These are phyloP conservation scores for Penicillium glabrum DNA, from an alignment of 2,329 filamentous ascomycete species.

Conservation along the genomic window DNA sequence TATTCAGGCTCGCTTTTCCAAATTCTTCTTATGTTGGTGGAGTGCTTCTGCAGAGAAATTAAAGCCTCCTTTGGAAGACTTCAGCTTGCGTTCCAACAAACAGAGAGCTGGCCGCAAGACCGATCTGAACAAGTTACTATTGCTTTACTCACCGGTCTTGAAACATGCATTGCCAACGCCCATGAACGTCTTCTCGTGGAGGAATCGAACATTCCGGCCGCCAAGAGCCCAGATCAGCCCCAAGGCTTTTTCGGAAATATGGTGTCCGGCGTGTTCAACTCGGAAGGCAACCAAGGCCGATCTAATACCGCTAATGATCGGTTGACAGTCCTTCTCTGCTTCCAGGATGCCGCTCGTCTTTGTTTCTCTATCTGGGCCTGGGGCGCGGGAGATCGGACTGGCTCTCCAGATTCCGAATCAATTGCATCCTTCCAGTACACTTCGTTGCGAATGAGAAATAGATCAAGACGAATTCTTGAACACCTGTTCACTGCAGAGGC, in stretches of 20 bases:
- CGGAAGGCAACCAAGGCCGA: constrained; percentile 73
- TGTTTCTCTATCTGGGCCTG: constrained; percentile 96
- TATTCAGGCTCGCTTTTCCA: constrained; percentile 86
- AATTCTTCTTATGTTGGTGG: constrained; percentile 84
- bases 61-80: constrained; percentile 70
- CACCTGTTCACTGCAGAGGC: constrained; percentile 91
- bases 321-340: constrained; percentile 89
- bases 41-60: constrained; percentile 82
- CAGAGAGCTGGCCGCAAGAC: constrained; percentile 37
- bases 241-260: constrained; percentile 93
- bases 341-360: constrained; percentile 90
- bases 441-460: constrained; percentile 84
- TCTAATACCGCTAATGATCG: constrained; percentile 89
- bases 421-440: constrained; percentile 86
- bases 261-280: constrained; percentile 85
- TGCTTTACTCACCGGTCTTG: constrained; percentile 86
- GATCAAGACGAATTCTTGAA: constrained; percentile 82
- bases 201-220: constrained; percentile 65
- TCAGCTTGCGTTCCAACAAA: constrained; percentile 50
- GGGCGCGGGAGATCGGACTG: constrained; percentile 59
- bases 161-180: constrained; percentile 82
- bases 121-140: constrained; percentile 64
- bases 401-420: constrained; percentile 63
- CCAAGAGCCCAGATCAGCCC: constrained; percentile 77
- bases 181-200: constrained; percentile 80